These are phyloP conservation scores for Exophiala bonariae DNA, from an alignment of 2,329 filamentous ascomycete genomes.

Conservation along the genomic window DNA sequence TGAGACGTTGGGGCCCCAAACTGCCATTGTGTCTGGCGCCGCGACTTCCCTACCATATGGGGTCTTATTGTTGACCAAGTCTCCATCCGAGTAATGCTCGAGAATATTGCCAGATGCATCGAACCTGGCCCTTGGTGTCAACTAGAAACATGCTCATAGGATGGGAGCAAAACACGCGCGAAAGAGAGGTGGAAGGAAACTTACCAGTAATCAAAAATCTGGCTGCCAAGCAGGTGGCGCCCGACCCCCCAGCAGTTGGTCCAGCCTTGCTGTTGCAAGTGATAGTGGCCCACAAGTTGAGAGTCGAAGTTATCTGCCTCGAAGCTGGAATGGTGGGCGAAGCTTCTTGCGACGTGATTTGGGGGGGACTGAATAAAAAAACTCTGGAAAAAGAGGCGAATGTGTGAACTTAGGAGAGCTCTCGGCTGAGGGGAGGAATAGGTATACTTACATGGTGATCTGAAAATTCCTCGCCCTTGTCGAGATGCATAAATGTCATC, in stretches of 20 bases:
- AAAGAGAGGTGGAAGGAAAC: not conserved
- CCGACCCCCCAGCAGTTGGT: constrained; percentile 70
- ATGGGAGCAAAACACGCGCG: no score
- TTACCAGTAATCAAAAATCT: constrained; percentile 73
- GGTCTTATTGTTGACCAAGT: constrained; percentile 37
- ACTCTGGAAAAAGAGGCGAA: constrained; percentile 16
- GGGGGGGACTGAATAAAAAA: constrained; percentile 28
- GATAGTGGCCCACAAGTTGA: constrained; percentile 69
- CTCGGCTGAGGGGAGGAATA: not conserved
- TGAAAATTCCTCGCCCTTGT: constrained; percentile 43
- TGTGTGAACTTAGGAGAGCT: no score
- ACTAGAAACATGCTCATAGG: no score
- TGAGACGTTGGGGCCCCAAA: constrained; percentile 33
- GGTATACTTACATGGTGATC: constrained; percentile 56
- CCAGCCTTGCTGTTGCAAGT: constrained; percentile 63
- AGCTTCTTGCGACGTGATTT: constrained; percentile 28
- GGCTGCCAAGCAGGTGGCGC: constrained; percentile 66
- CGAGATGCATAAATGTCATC: constrained; percentile 51
- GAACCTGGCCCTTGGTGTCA: constrained; percentile 44
- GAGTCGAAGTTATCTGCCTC: constrained; percentile 72
- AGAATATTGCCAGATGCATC: constrained; percentile 63
- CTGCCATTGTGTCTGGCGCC: constrained; percentile 29
- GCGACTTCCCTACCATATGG: constrained; percentile 30
- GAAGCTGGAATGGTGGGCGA: constrained; percentile 69
- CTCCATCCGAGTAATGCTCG: constrained; percentile 72